Conservation (phyloP, 805 yeast genomes). For the Metschnikowia amazonensis region DNA sequence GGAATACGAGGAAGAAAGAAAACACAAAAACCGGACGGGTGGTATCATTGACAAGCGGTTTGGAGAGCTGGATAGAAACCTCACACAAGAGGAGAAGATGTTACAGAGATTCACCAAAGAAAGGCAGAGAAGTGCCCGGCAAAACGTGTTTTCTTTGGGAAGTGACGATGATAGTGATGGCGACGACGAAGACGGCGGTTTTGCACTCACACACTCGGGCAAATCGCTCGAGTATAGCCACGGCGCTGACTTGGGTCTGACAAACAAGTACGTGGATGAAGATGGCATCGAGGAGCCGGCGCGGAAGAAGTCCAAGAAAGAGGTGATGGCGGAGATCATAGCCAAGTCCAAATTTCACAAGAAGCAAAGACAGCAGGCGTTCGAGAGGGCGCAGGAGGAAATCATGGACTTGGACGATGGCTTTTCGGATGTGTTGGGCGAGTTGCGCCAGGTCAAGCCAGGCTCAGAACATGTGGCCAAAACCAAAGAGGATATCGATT, state of each 20-base stretch:
- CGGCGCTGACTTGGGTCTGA: slow-evolving; percentile 21
- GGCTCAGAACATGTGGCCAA: slow-evolving; percentile 20
- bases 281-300: slow-evolving; percentile 35
- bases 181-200: slow-evolving; percentile 39
- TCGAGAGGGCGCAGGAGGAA: slow-evolving; percentile 55
- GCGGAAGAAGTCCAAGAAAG: slow-evolving; percentile 74
- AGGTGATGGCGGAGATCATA: slow-evolving; percentile 81
- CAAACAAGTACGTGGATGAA: slow-evolving; percentile 36
- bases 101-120: slow-evolving; percentile 91
- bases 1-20: slow-evolving; percentile 63
- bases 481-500: slow-evolving; percentile 46
- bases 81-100: slow-evolving; percentile 92
- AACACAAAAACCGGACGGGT: slow-evolving; percentile 69
- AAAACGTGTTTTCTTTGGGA: slow-evolving; percentile 50
- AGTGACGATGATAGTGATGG: slow-evolving; percentile 63
- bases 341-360: slow-evolving; percentile 78
- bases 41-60: slow-evolving; percentile 82
- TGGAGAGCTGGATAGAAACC: slow-evolving; percentile 70
- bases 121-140: slow-evolving; percentile 58
- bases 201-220: slow-evolving; percentile 75
- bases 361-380: slow-evolving; percentile 67
- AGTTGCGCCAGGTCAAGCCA: slow-evolving; percentile 29
- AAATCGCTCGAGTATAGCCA: slow-evolving; percentile 59
- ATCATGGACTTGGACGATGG: slow-evolving; percentile 69
- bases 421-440: slow-evolving; percentile 66